Percentiles rank a stretch among this genome's conserved stretches.
Evolutionary conservation across 2,329 filamentous ascomycete species (phyloP).

Genomic region (Phyllosticta citribraziliensis): DNA sequence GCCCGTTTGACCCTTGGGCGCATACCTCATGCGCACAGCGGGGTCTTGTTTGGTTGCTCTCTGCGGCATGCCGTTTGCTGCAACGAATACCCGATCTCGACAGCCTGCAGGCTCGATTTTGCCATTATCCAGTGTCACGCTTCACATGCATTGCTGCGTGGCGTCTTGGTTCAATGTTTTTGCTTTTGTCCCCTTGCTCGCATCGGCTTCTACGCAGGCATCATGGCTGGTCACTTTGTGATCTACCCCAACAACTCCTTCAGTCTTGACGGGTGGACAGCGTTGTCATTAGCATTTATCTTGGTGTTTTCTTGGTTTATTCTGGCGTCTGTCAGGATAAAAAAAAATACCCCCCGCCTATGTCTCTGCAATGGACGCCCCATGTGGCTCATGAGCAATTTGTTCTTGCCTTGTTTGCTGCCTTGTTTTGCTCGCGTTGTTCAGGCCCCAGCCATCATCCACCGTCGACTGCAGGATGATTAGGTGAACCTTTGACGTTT

Average conservation of each 20-base stretch:
- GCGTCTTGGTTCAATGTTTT: constrained; percentile 9
- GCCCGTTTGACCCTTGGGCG: constrained; percentile 8
- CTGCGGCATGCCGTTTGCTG: constrained; percentile 9
- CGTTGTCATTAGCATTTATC: neutral
- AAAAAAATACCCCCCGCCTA: neutral
- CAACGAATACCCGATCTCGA: constrained; percentile 9
- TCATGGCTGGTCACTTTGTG: neutral
- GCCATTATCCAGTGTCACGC: constrained; percentile 4
- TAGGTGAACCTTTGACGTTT: neutral
- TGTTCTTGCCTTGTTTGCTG: neutral
- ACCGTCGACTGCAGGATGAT: neutral
- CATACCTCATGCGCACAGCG: neutral
- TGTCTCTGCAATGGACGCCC: neutral
- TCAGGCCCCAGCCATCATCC: neutral
- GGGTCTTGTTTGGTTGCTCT: constrained; percentile 6
- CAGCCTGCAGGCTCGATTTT: constrained; percentile 1
- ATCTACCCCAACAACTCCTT: neutral
- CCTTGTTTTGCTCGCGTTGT: neutral
- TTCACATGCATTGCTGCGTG: constrained; percentile 8
- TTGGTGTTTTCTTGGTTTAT: neutral
- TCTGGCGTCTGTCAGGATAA: neutral
- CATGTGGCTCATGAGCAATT: neutral
- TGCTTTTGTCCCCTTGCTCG: neutral
- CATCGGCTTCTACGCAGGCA: neutral
- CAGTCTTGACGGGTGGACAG: neutral